phyloP scores from a whole-genome alignment of 139 green algal species.

The Yamagishiella unicocca region DNA sequence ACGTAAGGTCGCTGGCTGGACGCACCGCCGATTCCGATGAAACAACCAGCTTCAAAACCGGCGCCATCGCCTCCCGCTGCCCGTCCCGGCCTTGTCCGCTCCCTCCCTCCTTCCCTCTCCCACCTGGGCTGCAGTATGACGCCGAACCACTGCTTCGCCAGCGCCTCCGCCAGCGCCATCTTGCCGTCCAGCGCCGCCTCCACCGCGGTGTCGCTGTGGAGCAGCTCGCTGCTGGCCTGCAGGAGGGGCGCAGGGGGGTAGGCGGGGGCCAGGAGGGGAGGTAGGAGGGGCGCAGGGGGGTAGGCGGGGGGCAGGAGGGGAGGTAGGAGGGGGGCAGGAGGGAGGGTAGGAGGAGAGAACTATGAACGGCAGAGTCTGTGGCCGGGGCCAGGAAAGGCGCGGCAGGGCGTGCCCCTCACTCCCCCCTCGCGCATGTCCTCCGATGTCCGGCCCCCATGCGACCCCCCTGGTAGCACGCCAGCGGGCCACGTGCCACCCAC shows the following conservation, averaged over 20 bases:
- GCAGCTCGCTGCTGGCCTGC: conserved; percentile 48
- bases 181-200: conserved; percentile 51
- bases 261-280: not conserved
- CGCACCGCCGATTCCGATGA: no score
- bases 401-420: no score
- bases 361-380: no score
- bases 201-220: conserved; percentile 40
- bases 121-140: conserved; percentile 56
- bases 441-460: no score
- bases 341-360: no score
- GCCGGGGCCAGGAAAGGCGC: no score
- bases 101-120: not conserved
- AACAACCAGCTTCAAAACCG: no score
- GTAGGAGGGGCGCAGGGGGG: not conserved
- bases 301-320: not conserved
- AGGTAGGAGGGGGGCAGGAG: no score
- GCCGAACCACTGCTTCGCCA: conserved; percentile 73
- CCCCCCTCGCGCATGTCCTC: no score
- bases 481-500: no score
- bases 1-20: no score
- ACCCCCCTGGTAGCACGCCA: no score
- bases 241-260: not conserved
- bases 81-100: not conserved
- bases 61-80: not conserved
- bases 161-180: conserved; percentile 52